Evolutionary conservation across 352 stramenopile genomes (phyloP).

Genomic region (Phytophthora sp.): DNA sequence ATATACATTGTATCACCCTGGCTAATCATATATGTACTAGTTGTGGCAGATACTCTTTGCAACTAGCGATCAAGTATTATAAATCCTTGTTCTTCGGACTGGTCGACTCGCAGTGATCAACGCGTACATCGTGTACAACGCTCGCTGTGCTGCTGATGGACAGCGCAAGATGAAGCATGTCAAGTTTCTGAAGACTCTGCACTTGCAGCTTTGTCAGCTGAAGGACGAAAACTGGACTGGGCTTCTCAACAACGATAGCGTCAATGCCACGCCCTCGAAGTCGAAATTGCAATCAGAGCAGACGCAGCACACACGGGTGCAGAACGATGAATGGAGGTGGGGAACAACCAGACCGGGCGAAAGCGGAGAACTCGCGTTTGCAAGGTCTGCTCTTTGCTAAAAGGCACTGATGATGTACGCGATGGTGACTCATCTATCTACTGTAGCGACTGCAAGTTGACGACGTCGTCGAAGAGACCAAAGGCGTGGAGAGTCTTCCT

Average conservation of each 20-base stretch:
- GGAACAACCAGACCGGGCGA: not conserved
- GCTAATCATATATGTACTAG: not conserved
- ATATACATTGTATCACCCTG: not conserved
- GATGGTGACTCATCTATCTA: constrained; percentile 2
- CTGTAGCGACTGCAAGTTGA: not conserved
- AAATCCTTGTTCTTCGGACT: constrained; percentile 18
- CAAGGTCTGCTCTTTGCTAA: constrained; percentile 15
- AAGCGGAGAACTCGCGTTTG: constrained; percentile 5
- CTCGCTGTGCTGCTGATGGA: not conserved
- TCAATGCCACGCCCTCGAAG: constrained; percentile 2
- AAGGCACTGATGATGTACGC: not conserved
- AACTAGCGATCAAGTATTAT: constrained; percentile 10
- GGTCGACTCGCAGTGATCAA: constrained; percentile 14
- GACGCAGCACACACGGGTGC: not conserved
- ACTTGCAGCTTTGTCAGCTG: constrained; percentile 8
- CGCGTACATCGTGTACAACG: constrained; percentile 17
- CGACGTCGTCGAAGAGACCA: not conserved
- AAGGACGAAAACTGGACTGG: not conserved
- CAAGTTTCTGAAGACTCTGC: constrained; percentile 9
- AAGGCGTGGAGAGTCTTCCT: not conserved
- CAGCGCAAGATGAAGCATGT: constrained; percentile 4
- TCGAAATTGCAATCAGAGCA: too few relatives aligned
- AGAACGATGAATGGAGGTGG: not conserved
- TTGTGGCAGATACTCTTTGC: constrained; percentile 12
- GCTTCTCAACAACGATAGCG: too few relatives aligned